These are phyloP conservation scores for Pulveroboletus sp. DNA, from an alignment of 768 basidiomycete species.

Conservation along the genomic window DNA sequence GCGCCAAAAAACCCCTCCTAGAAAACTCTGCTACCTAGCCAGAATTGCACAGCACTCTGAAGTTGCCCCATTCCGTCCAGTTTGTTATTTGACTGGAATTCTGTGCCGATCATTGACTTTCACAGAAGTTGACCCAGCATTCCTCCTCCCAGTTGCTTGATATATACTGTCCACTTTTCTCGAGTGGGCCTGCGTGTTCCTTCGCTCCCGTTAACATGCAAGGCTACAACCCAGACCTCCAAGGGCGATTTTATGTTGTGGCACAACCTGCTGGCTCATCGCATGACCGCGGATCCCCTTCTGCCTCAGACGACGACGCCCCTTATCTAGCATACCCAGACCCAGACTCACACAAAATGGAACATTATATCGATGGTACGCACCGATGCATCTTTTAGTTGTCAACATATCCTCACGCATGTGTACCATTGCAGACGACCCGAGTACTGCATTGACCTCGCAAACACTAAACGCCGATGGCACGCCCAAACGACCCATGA, in stretches of 20 bases:
- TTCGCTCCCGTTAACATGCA: slow-evolving; percentile 26
- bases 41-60: slow-evolving; percentile 17
- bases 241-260: slow-evolving; percentile 23
- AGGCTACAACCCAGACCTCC: slow-evolving; percentile 20
- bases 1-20: slow-evolving; percentile 25
- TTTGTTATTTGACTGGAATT: slow-evolving; percentile 25
- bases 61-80: slow-evolving; percentile 19
- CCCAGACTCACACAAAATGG: slow-evolving; percentile 38
- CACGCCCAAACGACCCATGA: slow-evolving; percentile 88
- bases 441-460: slow-evolving; percentile 52
- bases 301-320: slow-evolving; percentile 54
- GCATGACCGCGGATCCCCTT: slow-evolving; percentile 48
- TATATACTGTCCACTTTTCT: slow-evolving; percentile 2
- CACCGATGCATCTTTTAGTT: slow-evolving; percentile 5
- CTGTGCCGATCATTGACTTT: slow-evolving; percentile 28
- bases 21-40: slow-evolving; percentile 22
- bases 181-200: slow-evolving; percentile 4
- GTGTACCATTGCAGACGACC: slow-evolving; percentile 34
- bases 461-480: slow-evolving; percentile 85
- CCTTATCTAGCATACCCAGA: slow-evolving; percentile 30
- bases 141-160: slow-evolving; percentile 7
- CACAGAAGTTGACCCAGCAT: slow-evolving; percentile 9
- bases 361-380: slow-evolving; percentile 46
- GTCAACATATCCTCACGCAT: slow-evolving; percentile 12
- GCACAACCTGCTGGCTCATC: slow-evolving; percentile 28